Conservation (phyloP, 116 monocot genomes). For the Phalaenopsis hybrid region DNA sequence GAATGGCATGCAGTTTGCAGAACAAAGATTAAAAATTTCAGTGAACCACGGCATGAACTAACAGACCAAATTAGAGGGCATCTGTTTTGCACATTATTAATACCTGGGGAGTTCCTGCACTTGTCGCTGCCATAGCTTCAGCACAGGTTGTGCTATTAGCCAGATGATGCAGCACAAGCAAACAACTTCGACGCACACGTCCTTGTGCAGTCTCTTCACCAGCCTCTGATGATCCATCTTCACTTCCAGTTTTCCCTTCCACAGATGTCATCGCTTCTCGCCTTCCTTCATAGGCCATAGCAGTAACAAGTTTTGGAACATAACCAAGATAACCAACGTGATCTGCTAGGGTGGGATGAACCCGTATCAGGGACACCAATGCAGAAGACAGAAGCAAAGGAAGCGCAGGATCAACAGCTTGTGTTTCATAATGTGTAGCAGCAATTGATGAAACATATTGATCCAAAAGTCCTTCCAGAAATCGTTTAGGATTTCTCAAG, state of each 20-base stretch:
- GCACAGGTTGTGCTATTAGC: slow-evolving; percentile 98
- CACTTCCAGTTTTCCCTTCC: slow-evolving; percentile 32
- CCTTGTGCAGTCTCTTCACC: slow-evolving; percentile 69
- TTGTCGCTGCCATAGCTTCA: slow-evolving; percentile 99
- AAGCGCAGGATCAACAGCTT: slow-evolving; percentile 68
- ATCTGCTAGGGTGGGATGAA: slow-evolving; percentile 90
- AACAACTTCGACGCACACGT: slow-evolving; percentile 91
- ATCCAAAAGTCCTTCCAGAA: slow-evolving; percentile 95
- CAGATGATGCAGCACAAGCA: slow-evolving; percentile 87
- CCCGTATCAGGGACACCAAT: slow-evolving; percentile 87
- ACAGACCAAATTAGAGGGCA: neutral
- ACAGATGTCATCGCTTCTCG: slow-evolving; percentile 82
- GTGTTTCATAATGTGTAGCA: slow-evolving; percentile 78
- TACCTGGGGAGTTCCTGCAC: slow-evolving; percentile 94
- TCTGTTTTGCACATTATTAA: neutral
- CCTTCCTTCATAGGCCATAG: slow-evolving; percentile 93
- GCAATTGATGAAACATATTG: slow-evolving; percentile 96
- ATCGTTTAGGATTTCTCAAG: slow-evolving; percentile 93
- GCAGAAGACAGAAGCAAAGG: slow-evolving; percentile 95
- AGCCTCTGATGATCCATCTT: slow-evolving; percentile 32
- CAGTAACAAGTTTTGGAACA: slow-evolving; percentile 93
- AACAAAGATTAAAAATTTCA: neutral
- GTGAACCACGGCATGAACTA: neutral
- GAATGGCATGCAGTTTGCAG: neutral
- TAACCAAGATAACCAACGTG: slow-evolving; percentile 99